Base-by-base conservation (phyloP, 2,329 filamentous ascomycete species). In the Fusarium vanettenii region DNA sequence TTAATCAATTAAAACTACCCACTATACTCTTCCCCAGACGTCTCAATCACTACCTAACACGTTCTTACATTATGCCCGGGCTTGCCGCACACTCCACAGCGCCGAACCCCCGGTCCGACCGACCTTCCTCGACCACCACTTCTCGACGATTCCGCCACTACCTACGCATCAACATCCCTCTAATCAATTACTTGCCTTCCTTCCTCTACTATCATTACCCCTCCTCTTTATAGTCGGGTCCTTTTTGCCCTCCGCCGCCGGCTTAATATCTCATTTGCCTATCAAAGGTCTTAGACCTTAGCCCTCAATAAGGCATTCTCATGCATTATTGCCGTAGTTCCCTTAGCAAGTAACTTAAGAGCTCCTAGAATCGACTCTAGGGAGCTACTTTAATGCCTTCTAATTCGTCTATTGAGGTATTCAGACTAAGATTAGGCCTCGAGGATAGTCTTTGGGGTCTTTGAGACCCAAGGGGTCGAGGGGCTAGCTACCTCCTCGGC, bases 31-130 rank as follows among this genome's bases (percentile, higher is more conserved):
- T 67, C 50, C 6, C 33, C 16, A 67, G 50, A 63, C 9, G n/a
- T 31, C 39, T 37, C 39, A 50, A 56, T 22, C 20, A 62, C 59
- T 52, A 63, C 13, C 31, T 67, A 22, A 64, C 41, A 67, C 1
- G 41, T 68, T 16, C 66, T 68, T 57, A 18, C 33, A 45, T 62
- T 67, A 67, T 67, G 39, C 2, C 65, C 39, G 5, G 60, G 6
- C 52, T 64, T 63, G 5, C 39, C 25, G 52, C 41, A 67, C 27
- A 31, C 16, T 33, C 65, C 52, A 63, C 41, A 67, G 7, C 22
- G 60, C 20, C 50, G 7, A 29, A 22, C 50, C 7, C 7, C 16
- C 20, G 20, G 27, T 57, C 50, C 2, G n/a, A 0, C 57, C 43
- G 41, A 45, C 22, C 43, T 20, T 56, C 60, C 56, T 60, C 16